Conservation (phyloP, 2,329 filamentous ascomycete species). For the Periglandula ipomoeae region DNA sequence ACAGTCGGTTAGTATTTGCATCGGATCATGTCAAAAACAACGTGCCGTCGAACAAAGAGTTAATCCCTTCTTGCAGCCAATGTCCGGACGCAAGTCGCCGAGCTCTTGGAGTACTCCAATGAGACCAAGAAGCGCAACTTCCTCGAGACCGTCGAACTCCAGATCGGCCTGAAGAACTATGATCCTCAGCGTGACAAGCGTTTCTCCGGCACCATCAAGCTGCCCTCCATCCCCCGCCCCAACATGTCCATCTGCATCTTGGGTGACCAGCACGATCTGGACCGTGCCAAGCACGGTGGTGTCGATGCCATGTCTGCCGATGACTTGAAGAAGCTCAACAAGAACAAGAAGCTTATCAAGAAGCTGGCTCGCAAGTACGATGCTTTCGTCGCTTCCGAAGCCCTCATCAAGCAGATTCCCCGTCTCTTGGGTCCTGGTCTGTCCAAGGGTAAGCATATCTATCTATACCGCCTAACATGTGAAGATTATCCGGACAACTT, state of each 20-base stretch:
- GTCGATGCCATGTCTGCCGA: constrained; percentile 97
- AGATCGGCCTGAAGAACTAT: constrained; percentile 98
- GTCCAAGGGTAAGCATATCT: constrained; percentile 86
- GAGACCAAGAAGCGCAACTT: constrained; percentile 98
- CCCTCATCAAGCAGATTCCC: constrained; percentile 98
- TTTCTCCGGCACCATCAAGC: constrained; percentile 99
- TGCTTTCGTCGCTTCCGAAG: constrained; percentile 94
- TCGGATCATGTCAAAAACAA: not conserved
- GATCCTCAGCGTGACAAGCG: constrained; percentile 99
- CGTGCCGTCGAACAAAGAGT: no score
- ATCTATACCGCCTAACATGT: constrained; percentile 22
- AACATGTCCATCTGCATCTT: constrained; percentile 76
- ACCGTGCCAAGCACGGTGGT: constrained; percentile 98
- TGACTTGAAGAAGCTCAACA: constrained; percentile 99
- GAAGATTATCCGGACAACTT: no score
- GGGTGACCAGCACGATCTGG: constrained; percentile 88
- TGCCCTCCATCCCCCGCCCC: constrained; percentile 84
- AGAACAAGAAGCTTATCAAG: constrained; percentile 99
- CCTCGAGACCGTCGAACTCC: constrained; percentile 84
- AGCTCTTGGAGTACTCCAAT: constrained; percentile 89
- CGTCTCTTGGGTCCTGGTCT: constrained; percentile 98
- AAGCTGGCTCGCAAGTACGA: constrained; percentile 99
- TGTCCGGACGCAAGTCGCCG: constrained; percentile 89
- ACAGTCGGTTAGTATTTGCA: constrained; percentile 50
- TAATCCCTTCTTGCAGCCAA: constrained; percentile 49